Conservation (phyloP, 1,284 basidiomycete species). For the Prillingera fragicola region DNA sequence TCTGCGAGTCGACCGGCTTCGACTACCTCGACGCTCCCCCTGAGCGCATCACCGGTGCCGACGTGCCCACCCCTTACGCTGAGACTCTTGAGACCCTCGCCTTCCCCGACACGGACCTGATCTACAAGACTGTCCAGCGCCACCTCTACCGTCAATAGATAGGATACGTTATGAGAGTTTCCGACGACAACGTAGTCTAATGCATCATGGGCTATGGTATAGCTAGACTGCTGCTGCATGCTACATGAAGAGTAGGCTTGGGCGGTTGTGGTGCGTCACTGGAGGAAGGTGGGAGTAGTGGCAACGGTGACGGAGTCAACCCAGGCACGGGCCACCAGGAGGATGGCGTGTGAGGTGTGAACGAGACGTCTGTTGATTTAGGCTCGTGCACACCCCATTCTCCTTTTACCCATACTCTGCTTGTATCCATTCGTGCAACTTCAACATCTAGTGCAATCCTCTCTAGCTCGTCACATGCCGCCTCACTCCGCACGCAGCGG, state of each 20-base stretch:
- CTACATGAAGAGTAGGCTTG: background rate
- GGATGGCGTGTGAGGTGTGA: no score
- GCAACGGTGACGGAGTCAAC: background rate
- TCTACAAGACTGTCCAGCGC: constrained; percentile 86
- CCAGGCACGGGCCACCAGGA: background rate
- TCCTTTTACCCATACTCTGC: background rate
- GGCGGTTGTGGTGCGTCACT: background rate
- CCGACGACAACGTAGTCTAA: background rate
- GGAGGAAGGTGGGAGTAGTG: background rate
- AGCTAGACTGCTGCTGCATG: background rate
- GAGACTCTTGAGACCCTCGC: constrained; percentile 77
- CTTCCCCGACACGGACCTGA: constrained; percentile 83
- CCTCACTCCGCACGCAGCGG: no score
- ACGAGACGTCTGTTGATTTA: no score
- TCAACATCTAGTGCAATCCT: no score
- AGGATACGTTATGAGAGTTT: background rate
- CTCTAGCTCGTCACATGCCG: no score
- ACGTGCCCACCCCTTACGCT: constrained; percentile 93
- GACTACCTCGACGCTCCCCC: constrained; percentile 97
- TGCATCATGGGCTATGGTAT: background rate
- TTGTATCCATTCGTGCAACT: no score
- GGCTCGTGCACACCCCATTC: no score
- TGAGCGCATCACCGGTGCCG: constrained; percentile 93
- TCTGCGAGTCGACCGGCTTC: constrained; percentile 91
- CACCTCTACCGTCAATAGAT: constrained; percentile 57